These are phyloP conservation scores for Mycena indigotica DNA, from an alignment of 768 basidiomycete genomes.

Conservation along the genomic window DNA sequence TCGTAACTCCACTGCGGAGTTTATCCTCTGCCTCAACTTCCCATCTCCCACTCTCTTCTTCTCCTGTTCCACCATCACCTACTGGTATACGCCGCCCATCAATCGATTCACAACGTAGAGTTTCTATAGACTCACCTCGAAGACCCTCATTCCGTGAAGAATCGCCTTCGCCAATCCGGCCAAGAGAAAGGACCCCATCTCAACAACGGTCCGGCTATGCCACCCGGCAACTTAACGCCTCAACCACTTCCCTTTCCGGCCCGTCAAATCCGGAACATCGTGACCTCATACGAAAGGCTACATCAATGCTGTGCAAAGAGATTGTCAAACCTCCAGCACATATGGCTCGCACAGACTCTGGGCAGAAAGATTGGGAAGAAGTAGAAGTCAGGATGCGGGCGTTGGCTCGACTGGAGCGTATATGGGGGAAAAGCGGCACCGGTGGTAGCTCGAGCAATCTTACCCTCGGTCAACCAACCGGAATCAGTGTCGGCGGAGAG, in stretches of 20 bases:
- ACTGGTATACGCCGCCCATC: slow-evolving; percentile 34
- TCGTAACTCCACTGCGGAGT: slow-evolving; percentile 45
- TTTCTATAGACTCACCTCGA: slow-evolving; percentile 39
- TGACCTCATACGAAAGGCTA: slow-evolving; percentile 68
- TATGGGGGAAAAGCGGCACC: slow-evolving; percentile 71
- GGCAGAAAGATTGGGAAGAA: slow-evolving; percentile 67
- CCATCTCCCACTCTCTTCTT: slow-evolving; percentile 48
- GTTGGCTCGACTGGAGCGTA: slow-evolving; percentile 68
- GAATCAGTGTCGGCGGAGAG: slow-evolving; percentile 58
- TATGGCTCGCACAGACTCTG: slow-evolving; percentile 50
- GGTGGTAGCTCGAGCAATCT: slow-evolving; percentile 46
- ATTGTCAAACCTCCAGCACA: slow-evolving; percentile 62
- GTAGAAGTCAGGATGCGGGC: slow-evolving; percentile 67
- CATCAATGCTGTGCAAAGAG: slow-evolving; percentile 66
- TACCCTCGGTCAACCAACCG: slow-evolving; percentile 34
- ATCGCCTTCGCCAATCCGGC: slow-evolving; percentile 48
- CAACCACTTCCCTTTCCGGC: slow-evolving; percentile 55
- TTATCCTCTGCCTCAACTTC: slow-evolving; percentile 53
- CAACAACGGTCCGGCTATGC: slow-evolving; percentile 51
- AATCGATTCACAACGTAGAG: slow-evolving; percentile 27
- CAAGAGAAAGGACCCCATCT: slow-evolving; percentile 48
- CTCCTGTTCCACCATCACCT: slow-evolving; percentile 24
- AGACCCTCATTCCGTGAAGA: slow-evolving; percentile 41
- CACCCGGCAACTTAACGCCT: slow-evolving; percentile 59
- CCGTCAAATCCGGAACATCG: slow-evolving; percentile 60